Evolutionary conservation across 345 rosid genomes (phyloP), one percentile per base, ranked within the genome.

Genomic region (Rhodomyrtus tomentosa): DNA sequence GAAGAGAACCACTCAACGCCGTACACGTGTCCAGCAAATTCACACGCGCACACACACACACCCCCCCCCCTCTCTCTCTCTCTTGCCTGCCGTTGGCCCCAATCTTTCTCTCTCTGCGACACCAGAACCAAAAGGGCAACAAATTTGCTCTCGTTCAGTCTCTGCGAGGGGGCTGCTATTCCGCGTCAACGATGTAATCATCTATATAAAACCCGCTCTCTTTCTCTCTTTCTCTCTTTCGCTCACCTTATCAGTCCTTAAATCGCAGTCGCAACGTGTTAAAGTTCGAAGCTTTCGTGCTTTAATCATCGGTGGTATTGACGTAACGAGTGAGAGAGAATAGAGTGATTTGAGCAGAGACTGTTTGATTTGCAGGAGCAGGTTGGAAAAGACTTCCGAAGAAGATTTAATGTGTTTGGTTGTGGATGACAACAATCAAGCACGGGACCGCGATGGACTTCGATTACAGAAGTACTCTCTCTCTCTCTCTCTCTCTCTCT

Each of bases 361-460:
- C 36, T 15, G 21, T 15, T 83, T n/a, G 73, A 40, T 56, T 16
- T 83, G 1, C 80, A 10, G 72, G 88, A 80, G 90, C 49, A 12
- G 24, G 83, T 42, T 48, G 56, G 53, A 86, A 62, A 40, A 32
- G 21, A 29, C 40, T 36, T 16, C 5, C 11, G 91, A 81, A 88
- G 84, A 86, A 87, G 91, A 93, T 93, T 93, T 90, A 89, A 93
- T 93, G 95, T 93, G 55, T 82, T 40, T 80, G 90, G 88, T 68
- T 89, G 93, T 85, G 90, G 94, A 91, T 92, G 93, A 86, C 85
- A 54, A 5, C 55, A 79, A 80, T 27, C 72, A 24, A 32, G 45
- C 62, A 56, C 74, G 81, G 51, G 89, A 88, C 88, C 92, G 88
- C 87, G 89, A 90, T 92, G 95, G 88, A 91, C 90, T 89, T 91